Percentiles rank a stretch among this genome's conserved stretches.
Evolutionary conservation across 2,329 filamentous ascomycete species (phyloP).

Genomic region (Fusarium subtropicale): DNA sequence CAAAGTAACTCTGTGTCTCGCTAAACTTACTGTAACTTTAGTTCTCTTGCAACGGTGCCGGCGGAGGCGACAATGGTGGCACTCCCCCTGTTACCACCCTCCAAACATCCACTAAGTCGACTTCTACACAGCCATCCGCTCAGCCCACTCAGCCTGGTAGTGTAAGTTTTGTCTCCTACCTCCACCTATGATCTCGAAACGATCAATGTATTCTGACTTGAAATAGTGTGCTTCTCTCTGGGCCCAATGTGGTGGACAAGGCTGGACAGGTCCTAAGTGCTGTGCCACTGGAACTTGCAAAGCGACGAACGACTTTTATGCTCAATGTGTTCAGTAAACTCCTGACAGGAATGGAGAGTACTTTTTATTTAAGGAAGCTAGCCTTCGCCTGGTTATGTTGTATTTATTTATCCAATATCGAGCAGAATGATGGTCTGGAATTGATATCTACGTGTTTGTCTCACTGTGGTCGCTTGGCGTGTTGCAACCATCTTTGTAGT

Average conservation of each 20-base stretch:
- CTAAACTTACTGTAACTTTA: not conserved
- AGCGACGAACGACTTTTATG: constrained; percentile 5
- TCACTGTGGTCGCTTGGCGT: no score
- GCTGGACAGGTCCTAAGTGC: constrained; percentile 8
- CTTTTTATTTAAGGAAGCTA: not conserved
- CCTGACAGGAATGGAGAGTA: fast-evolving
- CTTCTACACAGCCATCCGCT: constrained; percentile 10
- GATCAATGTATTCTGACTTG: not conserved
- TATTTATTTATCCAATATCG: not conserved
- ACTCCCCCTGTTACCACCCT: constrained; percentile 1
- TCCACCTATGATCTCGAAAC: fast-evolving
- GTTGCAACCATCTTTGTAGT: no score
- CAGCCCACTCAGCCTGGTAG: not conserved
- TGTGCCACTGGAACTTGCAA: constrained; percentile 21
- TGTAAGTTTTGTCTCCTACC: not conserved
- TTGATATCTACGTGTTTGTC: no score
- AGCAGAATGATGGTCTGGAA: not conserved
- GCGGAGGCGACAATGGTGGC: not conserved
- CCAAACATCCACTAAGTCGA: not conserved
- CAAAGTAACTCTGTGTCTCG: fast-evolving
- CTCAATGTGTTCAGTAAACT: constrained; percentile 5
- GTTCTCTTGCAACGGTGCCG: constrained; percentile 20
- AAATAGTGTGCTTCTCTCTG: constrained; percentile 2
- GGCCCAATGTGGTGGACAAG: constrained; percentile 9
- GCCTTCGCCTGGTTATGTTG: no score